Evolutionary conservation across 2,329 filamentous ascomycete genomes (phyloP).

Genomic region (Alternaria sp.): DNA sequence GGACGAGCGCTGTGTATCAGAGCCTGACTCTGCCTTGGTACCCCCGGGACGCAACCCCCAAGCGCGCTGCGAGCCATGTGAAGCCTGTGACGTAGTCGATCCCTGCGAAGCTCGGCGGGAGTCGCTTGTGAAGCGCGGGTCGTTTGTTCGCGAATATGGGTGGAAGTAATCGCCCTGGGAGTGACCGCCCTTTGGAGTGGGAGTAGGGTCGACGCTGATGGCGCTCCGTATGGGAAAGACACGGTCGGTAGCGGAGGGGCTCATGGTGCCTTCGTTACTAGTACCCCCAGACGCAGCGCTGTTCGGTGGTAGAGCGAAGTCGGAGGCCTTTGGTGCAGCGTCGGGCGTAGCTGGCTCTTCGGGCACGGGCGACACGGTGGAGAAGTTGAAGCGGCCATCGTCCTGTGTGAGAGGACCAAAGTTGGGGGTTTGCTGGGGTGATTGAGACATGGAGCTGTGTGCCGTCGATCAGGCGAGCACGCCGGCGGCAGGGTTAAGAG

Average conservation of each 20-base stretch:
- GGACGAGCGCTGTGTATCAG: conserved; percentile 4
- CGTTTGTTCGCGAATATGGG: conserved; percentile 31
- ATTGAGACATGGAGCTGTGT: conserved; percentile 34
- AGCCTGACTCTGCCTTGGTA: conserved; percentile 9
- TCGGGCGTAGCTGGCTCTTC: conserved; percentile 17
- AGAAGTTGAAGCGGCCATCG: conserved; percentile 8
- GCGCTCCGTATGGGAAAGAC: conserved; percentile 86
- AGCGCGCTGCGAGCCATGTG: conserved; percentile 31
- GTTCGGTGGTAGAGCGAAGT: conserved; percentile 10
- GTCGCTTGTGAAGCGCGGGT: conserved; percentile 29
- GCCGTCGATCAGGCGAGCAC: conserved; percentile 5
- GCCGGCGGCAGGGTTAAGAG: not conserved
- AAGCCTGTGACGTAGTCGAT: conserved; percentile 39
- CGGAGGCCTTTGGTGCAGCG: conserved; percentile 6
- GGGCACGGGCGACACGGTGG: conserved; percentile 20
- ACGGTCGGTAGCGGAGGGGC: conserved; percentile 60
- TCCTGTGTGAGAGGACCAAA: conserved; percentile 13
- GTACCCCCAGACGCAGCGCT: conserved; percentile 22
- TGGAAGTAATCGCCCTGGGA: conserved; percentile 48
- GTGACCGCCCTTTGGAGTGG: conserved; percentile 24
- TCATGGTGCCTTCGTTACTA: conserved; percentile 40
- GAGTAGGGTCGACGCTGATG: conserved; percentile 69
- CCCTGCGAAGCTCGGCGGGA: conserved; percentile 35
- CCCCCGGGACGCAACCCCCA: conserved; percentile 6
- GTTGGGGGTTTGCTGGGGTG: conserved; percentile 22